Evolutionary conservation across 2,329 filamentous ascomycete species (phyloP).

Genomic region (Fusarium sp.): DNA sequence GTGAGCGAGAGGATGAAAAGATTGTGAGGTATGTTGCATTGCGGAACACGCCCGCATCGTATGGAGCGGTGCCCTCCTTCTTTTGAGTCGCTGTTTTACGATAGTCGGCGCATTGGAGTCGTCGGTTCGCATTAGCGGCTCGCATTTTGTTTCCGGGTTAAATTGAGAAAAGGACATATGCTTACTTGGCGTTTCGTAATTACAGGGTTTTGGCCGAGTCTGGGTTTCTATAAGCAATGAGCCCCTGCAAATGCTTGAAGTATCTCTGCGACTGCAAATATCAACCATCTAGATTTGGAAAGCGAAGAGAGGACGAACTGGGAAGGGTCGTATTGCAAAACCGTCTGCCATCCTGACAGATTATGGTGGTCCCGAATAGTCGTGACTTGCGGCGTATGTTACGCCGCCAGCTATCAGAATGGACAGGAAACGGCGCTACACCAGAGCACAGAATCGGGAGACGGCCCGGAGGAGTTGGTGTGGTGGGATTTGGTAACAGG

Average conservation of each 20-base stretch:
- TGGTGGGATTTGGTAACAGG: slow-evolving; percentile 26
- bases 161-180: slow-evolving; percentile 26
- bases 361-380: slow-evolving; percentile 13
- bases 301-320: slow-evolving; percentile 8
- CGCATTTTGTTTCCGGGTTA: slow-evolving; percentile 1
- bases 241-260: slow-evolving; percentile 21
- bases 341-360: slow-evolving; percentile 11
- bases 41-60: slow-evolving; percentile 42
- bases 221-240: slow-evolving; percentile 63
- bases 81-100: slow-evolving; percentile 29
- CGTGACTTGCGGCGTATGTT: slow-evolving; percentile 11
- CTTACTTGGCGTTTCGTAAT: slow-evolving; percentile 41
- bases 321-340: slow-evolving; percentile 15
- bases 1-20: slow-evolving; percentile 98
- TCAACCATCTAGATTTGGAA: slow-evolving; percentile 9
- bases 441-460: slow-evolving; percentile 14
- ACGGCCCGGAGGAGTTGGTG: slow-evolving; percentile 26
- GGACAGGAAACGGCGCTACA: slow-evolving; percentile 12
- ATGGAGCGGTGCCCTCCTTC: slow-evolving; percentile 35
- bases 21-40: slow-evolving; percentile 86
- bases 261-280: slow-evolving; percentile 11
- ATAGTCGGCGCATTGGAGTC: slow-evolving; percentile 15
- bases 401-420: slow-evolving; percentile 8
- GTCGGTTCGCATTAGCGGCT: slow-evolving; percentile 14
- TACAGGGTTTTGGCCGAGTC: slow-evolving; percentile 69